Evolutionary conservation across 2,329 filamentous ascomycete species (phyloP).

Genomic region (Canariomyces notabilis): DNA sequence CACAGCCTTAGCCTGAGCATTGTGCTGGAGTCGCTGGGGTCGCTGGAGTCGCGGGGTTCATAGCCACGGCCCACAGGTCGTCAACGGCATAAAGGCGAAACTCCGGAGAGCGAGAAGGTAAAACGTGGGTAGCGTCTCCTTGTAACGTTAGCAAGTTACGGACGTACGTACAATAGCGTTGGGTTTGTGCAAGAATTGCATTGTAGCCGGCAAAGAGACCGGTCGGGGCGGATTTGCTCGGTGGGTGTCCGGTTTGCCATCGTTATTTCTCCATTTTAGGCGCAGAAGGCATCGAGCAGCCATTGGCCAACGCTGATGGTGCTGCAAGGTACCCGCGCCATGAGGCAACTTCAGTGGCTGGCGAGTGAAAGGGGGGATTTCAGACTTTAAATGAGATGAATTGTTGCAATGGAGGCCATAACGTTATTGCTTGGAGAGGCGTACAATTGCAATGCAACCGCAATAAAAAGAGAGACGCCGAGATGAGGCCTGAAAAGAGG

Average conservation of each 20-base stretch:
- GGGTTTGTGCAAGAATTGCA: background rate
- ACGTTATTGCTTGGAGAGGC: too few relatives aligned
- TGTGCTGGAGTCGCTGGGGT: too few relatives aligned
- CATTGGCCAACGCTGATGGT: conserved; percentile 2
- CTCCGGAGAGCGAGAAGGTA: too few relatives aligned
- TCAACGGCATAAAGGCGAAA: too few relatives aligned
- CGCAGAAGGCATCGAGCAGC: background rate
- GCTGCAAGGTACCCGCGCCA: conserved; percentile 18
- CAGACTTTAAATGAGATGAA: background rate
- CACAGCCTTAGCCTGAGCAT: too few relatives aligned
- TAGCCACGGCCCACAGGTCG: too few relatives aligned
- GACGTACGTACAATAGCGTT: too few relatives aligned
- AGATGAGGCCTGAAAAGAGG: conserved; percentile 12
- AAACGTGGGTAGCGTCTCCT: too few relatives aligned
- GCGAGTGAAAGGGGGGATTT: background rate
- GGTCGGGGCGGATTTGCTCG: too few relatives aligned
- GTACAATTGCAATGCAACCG: conserved; percentile 15
- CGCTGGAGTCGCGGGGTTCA: too few relatives aligned
- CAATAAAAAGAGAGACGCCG: conserved; percentile 10
- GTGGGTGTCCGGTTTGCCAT: background rate
- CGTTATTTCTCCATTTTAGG: conserved; percentile 1
- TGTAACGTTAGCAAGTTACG: too few relatives aligned
- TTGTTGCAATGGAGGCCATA: too few relatives aligned
- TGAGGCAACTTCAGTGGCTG: background rate
- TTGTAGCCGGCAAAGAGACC: background rate